These are phyloP conservation scores for Sporormia fimetaria DNA, from an alignment of 495 filamentous ascomycete genomes.

Conservation along the genomic window DNA sequence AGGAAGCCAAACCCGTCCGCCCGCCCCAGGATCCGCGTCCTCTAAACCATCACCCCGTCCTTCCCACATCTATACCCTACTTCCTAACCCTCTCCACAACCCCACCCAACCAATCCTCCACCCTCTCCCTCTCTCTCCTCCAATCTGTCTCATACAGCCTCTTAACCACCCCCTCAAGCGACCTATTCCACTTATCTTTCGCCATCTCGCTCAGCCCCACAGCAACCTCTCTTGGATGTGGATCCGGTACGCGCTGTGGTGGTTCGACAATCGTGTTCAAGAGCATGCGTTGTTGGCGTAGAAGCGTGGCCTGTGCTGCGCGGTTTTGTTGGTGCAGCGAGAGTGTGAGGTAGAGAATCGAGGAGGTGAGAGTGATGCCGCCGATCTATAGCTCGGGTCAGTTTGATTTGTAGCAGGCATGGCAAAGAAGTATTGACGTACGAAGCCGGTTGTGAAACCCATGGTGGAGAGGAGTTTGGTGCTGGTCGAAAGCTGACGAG, in stretches of 20 bases:
- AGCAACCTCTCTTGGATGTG: constrained; percentile 38
- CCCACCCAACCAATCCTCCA: constrained; percentile 26
- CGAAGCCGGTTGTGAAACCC: constrained; percentile 76
- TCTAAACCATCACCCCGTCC: background rate
- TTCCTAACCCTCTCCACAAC: constrained; percentile 24
- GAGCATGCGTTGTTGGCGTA: constrained; percentile 58
- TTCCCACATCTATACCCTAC: constrained; percentile 4
- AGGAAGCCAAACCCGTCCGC: background rate
- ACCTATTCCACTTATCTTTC: constrained; percentile 35
- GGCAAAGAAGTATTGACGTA: constrained; percentile 37
- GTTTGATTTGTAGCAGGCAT: background rate
- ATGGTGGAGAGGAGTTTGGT: no score
- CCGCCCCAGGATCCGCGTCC: background rate
- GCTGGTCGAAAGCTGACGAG: no score
- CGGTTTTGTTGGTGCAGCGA: constrained; percentile 63
- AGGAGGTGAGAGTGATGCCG: constrained; percentile 75
- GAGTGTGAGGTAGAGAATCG: constrained; percentile 68
- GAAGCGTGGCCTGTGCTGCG: constrained; percentile 52
- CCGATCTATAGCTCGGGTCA: constrained; percentile 44
- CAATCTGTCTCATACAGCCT: constrained; percentile 30
- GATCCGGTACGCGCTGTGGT: constrained; percentile 58
- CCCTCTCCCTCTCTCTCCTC: constrained; percentile 26
- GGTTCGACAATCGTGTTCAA: constrained; percentile 40
- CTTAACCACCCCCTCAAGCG: constrained; percentile 29
- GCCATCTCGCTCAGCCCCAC: constrained; percentile 30